Base-by-base conservation (phyloP, 306 rosid genomes). In the Pueraria montana region DNA sequence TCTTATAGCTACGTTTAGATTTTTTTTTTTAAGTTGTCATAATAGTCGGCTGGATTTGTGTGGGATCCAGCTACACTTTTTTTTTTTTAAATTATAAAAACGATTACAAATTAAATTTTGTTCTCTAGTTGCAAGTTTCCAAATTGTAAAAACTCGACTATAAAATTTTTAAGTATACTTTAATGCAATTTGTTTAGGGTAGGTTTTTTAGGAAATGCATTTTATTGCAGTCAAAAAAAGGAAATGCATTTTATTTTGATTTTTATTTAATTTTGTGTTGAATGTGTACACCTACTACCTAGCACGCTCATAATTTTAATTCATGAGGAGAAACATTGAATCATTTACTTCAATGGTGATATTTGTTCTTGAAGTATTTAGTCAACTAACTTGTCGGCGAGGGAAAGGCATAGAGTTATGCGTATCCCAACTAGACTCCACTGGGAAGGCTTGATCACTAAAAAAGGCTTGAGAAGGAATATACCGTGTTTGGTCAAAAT, bases 401-500 rank as follows among this genome's bases (percentile, higher is more conserved):
- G 80, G 72, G 32, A 68, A 84, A 71, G 52, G 59, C 62, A 78
- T 21, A 17, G 71, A 64, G 74, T 70, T 82, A 43, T 82, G 80
- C 71, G 11, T 30, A 50, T 75, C 36, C 79, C 55, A 65, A 40
- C 40, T 66, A 65, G 58, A 52, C 58, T 61, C 82, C 79, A 83
- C 68, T 59, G 21, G 23, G 58, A 48, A 64, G 48, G 46, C 11
- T 32, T 32, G 18, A 59, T 43, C 3, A 21, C 63, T 56, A 53
- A 10, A 17, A 27, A 63, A 26, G 27, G 21, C 45, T 64, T 78
- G 30, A 36, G 53, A 63, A 42, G 58, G 63, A 84, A 79, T 79
- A 79, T 66, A 43, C 66, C 6, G n/a, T 59, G 67, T 34, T 75
- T 80, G 63, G 88, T 49, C 76, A 85, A 85, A 27, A 81, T 64